Evolutionary conservation across 208 protist genomes (phyloP).

Genomic region (Leishmania mexicana): DNA sequence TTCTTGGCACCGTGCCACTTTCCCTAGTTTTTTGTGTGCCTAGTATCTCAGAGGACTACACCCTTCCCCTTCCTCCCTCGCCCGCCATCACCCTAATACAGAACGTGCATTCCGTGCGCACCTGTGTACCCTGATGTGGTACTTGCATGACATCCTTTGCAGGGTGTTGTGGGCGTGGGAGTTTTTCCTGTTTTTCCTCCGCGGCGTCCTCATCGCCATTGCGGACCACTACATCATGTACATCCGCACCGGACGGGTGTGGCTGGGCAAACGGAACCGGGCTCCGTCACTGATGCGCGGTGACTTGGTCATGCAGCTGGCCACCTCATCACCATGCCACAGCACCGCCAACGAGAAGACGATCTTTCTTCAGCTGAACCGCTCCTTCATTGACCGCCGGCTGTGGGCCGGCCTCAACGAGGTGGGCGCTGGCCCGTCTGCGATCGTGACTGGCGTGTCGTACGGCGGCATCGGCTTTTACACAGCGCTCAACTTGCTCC

Average conservation of each 20-base stretch:
- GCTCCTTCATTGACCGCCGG: constrained; percentile 55
- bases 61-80: neutral
- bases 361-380: constrained; percentile 59
- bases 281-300: constrained; percentile 46
- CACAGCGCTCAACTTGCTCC: constrained; percentile 60
- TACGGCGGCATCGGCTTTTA: constrained; percentile 79
- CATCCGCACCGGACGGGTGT: constrained; percentile 48
- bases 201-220: constrained; percentile 48
- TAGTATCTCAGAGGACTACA: too few species aligned
- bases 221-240: constrained; percentile 72
- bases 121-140: neutral
- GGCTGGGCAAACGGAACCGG: constrained; percentile 38
- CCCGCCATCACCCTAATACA: neutral
- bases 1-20: neutral
- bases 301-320: constrained; percentile 74
- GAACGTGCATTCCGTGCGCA: neutral
- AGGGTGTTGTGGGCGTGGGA: constrained; percentile 24
- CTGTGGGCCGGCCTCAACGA: constrained; percentile 59
- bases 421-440: constrained; percentile 39
- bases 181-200: constrained; percentile 57
- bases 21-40: neutral
- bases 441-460: constrained; percentile 65
- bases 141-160: neutral
- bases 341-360: constrained; percentile 37
- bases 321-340: constrained; percentile 48